Evolutionary conservation across 306 rosid species (phyloP).

Genomic region (Gynostemma pentaphyllum): DNA sequence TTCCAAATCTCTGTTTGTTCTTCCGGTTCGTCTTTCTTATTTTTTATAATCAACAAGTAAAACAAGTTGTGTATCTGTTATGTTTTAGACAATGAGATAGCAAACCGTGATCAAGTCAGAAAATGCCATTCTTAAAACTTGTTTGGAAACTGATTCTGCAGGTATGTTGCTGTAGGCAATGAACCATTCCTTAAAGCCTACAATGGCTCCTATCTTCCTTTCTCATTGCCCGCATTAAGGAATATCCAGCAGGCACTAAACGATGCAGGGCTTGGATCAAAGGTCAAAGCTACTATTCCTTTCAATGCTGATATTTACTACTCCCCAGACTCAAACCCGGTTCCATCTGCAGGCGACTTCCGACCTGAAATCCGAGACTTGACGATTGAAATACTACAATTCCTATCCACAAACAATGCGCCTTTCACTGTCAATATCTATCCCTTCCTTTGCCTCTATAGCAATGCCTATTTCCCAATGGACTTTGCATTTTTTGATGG

Average conservation of each 20-base stretch:
- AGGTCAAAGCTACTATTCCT: conserved; percentile 80
- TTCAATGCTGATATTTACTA: conserved; percentile 82
- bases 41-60: too few species aligned
- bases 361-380: conserved; percentile 54
- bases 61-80: background rate
- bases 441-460: conserved; percentile 72
- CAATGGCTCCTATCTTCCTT: conserved; percentile 48
- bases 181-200: conserved; percentile 84
- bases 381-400: conserved; percentile 46
- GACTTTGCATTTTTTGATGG: conserved; percentile 89
- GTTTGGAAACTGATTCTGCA: conserved; percentile 23
- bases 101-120: background rate
- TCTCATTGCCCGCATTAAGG: conserved; percentile 70
- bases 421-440: conserved; percentile 82
- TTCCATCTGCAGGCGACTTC: conserved; percentile 88
- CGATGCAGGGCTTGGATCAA: conserved; percentile 42
- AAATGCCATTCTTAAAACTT: background rate
- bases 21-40: too few species aligned
- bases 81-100: background rate
- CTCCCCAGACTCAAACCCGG: conserved; percentile 70
- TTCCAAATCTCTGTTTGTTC: too few species aligned
- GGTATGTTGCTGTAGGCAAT: conserved; percentile 92
- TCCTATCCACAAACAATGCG: conserved; percentile 43
- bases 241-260: conserved; percentile 67
- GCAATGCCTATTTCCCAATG: conserved; percentile 60